Base-by-base conservation (phyloP, 768 basidiomycete species). In the Cystofilobasidium macerans region DNA sequence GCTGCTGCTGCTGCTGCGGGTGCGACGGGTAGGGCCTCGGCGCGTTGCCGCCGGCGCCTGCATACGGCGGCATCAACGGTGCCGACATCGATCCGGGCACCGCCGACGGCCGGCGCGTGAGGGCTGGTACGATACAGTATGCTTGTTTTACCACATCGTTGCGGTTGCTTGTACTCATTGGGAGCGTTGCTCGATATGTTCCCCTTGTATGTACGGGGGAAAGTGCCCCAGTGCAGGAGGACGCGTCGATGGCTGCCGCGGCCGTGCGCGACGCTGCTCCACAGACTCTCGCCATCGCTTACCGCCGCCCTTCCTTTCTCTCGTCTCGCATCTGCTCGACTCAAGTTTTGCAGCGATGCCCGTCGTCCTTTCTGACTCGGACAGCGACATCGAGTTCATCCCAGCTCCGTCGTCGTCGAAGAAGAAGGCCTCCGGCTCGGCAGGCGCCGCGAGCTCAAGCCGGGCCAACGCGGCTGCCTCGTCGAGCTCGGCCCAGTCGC, bases 371-470 rank as follows among this genome's bases (percentile, higher is more conserved):
- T 42, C 51, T 32, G 38, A 54, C 13, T 69, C 69, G 11, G 65
- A 69, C 20, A 57, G 60, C n/a, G 70, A 71, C 8, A 58, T 67
- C 51, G 72, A 72, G 53, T 72, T 73, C 14, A 69, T 69, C n/a
- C 22, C 6, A 16, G 68, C 64, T 45, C 73, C 72, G 68, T 65
- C 64, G 26, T 14, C 69, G 0, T 28, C 56, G 6, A 66, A 57
- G 58, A 62, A 51, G 45, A 26, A 20, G 12, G 33, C 57, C 18
- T 2, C 8, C 24, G 20, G 38, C 28, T 38, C 32, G 14, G 51
- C 42, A n/a, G 16, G 12, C 32, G 24, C 22, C 36, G 36, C 62
- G 14, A 42, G 32, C 30, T 57, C 57, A n/a, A n/a, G n/a, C n/a
- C n/a, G n/a, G 42, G n/a, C 28, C 32, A 42, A 57, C n/a, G 16